Conservation (phyloP, 2,329 filamentous ascomycete genomes). For the Ophiostoma perfectum region DNA sequence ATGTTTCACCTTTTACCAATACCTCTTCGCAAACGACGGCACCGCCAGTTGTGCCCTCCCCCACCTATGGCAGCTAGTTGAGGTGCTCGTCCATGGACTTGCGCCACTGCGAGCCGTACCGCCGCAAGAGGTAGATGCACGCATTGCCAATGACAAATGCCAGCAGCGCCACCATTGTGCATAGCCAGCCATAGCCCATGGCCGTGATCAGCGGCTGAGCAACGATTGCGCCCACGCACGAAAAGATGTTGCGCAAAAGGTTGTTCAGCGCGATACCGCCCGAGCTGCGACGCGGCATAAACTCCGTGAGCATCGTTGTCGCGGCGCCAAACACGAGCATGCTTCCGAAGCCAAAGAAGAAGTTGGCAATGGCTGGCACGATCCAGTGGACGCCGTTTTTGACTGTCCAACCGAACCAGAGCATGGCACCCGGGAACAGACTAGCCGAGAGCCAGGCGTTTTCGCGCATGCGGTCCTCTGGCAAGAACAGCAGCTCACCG, state of each 20-base stretch:
- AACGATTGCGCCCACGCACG: conserved; percentile 64
- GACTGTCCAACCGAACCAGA: conserved; percentile 74
- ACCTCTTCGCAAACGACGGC: not conserved
- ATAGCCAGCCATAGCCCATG: conserved; percentile 71
- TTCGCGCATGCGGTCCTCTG: conserved; percentile 77
- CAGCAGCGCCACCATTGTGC: conserved; percentile 53
- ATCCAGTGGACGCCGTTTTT: conserved; percentile 61
- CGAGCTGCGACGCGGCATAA: conserved; percentile 66
- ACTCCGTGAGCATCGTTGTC: conserved; percentile 81
- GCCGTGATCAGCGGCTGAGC: conserved; percentile 64
- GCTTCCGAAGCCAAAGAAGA: conserved; percentile 68
- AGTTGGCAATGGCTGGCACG: conserved; percentile 58
- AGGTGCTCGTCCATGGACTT: conserved; percentile 51
- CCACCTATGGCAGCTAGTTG: conserved; percentile 18
- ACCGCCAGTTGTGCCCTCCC: not conserved
- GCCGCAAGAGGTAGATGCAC: conserved; percentile 57
- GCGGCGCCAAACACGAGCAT: conserved; percentile 73
- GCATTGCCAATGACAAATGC: conserved; percentile 52
- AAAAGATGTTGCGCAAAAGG: conserved; percentile 72
- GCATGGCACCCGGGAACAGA: conserved; percentile 62
- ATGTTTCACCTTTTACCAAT: too few relatives aligned
- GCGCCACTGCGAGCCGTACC: conserved; percentile 59
- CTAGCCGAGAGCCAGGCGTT: conserved; percentile 72
- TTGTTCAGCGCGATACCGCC: conserved; percentile 76
- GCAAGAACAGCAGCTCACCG: conserved; percentile 61